A percentile compares a stretch with the other conserved stretches of the same genome.
Conservation (phyloP, 805 yeast species). For the Candida insectalens region DNA sequence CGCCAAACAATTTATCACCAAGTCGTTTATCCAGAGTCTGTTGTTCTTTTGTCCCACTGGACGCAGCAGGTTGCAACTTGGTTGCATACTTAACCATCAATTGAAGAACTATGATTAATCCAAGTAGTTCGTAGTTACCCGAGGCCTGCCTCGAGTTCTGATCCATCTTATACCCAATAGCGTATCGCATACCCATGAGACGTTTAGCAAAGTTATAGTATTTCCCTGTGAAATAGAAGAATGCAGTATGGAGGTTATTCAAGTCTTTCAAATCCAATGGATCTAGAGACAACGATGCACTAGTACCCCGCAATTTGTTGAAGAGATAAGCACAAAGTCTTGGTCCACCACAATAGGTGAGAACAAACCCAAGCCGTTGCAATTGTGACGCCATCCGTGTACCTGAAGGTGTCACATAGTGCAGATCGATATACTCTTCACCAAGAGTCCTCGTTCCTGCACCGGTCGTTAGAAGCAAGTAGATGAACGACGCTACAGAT, state of each 20-base stretch:
- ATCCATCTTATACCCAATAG: constrained; percentile 52
- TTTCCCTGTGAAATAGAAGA: constrained; percentile 75
- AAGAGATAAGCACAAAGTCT: neutral
- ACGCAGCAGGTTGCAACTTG: constrained; percentile 13
- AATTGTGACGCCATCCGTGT: constrained; percentile 32
- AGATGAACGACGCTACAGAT: constrained; percentile 46
- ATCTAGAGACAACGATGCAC: constrained; percentile 14
- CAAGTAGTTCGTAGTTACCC: constrained; percentile 71
- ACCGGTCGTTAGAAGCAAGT: constrained; percentile 67
- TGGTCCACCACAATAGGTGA: constrained; percentile 34
- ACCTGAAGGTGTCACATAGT: constrained; percentile 51
- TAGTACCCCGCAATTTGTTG: neutral
- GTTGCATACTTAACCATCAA: constrained; percentile 33
- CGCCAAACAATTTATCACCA: neutral
- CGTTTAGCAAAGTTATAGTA: constrained; percentile 76
- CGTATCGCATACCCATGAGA: constrained; percentile 72
- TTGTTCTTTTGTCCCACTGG: too few relatives aligned
- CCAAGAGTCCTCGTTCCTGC: constrained; percentile 78
- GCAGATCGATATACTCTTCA: constrained; percentile 84
- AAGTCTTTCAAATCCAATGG: constrained; percentile 41
- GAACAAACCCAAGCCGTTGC: constrained; percentile 48
- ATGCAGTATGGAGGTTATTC: constrained; percentile 63
- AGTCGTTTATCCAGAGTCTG: neutral
- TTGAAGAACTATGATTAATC: constrained; percentile 49
- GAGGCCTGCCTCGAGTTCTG: constrained; percentile 27